phyloP scores from a whole-genome alignment of 352 stramenopile species.

The Globisporangium lucens region DNA sequence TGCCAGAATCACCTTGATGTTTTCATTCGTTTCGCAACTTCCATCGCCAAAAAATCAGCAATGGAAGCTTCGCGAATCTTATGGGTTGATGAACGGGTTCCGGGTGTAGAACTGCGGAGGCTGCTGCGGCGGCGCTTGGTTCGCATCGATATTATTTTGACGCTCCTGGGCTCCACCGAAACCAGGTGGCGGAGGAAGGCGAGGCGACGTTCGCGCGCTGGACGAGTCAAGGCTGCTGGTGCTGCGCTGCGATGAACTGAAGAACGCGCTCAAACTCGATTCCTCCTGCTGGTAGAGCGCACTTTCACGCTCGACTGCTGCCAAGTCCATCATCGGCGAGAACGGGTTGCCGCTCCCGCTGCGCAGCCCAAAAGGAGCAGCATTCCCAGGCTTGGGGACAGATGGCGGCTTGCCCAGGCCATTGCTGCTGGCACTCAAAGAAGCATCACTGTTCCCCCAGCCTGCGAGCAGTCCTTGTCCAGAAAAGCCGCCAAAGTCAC shows the following conservation, averaged over 20 bases:
- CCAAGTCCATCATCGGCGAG: constrained; percentile 62
- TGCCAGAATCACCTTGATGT: constrained; percentile 3
- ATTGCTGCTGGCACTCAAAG: constrained; percentile 10
- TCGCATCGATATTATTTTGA: background rate
- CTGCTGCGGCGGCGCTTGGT: constrained; percentile 21
- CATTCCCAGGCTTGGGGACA: constrained; percentile 9
- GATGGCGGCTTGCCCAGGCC: constrained; percentile 14
- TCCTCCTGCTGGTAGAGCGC: constrained; percentile 63
- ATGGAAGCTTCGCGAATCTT: constrained; percentile 16
- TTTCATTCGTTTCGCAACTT: background rate
- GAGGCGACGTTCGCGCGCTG: constrained; percentile 25
- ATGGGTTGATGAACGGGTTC: constrained; percentile 66
- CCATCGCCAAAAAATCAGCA: background rate
- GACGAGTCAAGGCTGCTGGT: constrained; percentile 23
- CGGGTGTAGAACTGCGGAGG: constrained; percentile 39
- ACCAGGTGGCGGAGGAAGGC: constrained; percentile 34
- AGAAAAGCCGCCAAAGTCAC: constrained; percentile 38
- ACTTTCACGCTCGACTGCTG: constrained; percentile 63
- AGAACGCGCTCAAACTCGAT: constrained; percentile 75
- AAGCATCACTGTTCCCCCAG: constrained; percentile 44
- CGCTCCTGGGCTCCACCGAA: constrained; percentile 11
- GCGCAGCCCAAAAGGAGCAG: constrained; percentile 5
- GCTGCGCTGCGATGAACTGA: constrained; percentile 25
- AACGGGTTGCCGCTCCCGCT: constrained; percentile 22
- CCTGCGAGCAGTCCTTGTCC: constrained; percentile 37